Base-by-base conservation (phyloP, 2,329 filamentous ascomycete genomes). In the Aspergillus texensis region DNA sequence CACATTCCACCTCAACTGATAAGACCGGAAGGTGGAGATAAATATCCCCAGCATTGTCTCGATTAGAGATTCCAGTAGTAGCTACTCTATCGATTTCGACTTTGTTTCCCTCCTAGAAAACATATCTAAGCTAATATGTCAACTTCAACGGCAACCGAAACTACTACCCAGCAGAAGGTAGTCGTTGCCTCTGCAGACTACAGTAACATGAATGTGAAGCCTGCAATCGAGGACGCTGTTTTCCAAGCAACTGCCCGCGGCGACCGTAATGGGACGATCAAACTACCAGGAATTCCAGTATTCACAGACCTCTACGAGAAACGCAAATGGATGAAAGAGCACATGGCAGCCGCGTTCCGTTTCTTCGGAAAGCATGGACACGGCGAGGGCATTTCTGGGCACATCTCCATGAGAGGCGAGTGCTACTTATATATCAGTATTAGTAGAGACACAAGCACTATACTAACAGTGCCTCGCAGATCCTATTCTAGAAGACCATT, bases 241-340 rank as follows among this genome's bases (percentile, higher is more conserved):
- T 79, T 78, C 65, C 77, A 79, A 58, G 68, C 74, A 8, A 61
- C 72, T 2, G 77, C 76, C n/a, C 77, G 77, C 16, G 77, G 77
- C 28, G 69, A 75, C 43, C 75, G 76, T 6, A 67, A 72, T 28
- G 77, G 75, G 6, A 75, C 72, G 0, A 66, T 79, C 60, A 79
- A 78, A 64, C 68, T 78, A 8, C 70, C 65, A 2, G 77, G 77
- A 1, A 78, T 79, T 39, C 79, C 79, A 9, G 77, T 70, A 21
- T 81, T 81, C 64, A 70, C 70, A 5, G 74, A 81, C 61, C 73
- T 74, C n/a, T 73, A 78, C 11, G 75, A 81, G 58, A 78, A 85
- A 66, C 79, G 84, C 32, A 76, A 83, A 62, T 85, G 84, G 73
- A 79, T 86, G 66, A 86, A 85, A 69, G 81, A 84, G 63, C 78